These are phyloP conservation scores for Petrea volubilis DNA, from an alignment of 257 asterid genomes.

Conservation along the genomic window DNA sequence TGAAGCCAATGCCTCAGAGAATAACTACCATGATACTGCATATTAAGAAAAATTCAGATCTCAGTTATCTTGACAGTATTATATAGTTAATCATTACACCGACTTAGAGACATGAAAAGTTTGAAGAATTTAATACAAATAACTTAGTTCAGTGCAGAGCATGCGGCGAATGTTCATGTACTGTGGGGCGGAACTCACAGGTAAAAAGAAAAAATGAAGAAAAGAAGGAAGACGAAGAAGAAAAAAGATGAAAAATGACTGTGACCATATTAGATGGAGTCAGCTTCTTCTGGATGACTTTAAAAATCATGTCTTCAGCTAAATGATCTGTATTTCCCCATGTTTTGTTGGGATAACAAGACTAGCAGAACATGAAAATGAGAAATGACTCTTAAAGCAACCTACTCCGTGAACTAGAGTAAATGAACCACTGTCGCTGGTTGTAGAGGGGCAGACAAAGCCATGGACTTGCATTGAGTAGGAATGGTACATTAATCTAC, in stretches of 20 bases:
- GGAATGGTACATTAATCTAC: slow-evolving; percentile 78
- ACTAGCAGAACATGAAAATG: neutral
- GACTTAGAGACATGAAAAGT: neutral
- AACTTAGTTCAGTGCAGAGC: neutral
- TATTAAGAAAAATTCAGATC: slow-evolving; percentile 12
- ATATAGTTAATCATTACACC: neutral
- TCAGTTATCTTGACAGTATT: slow-evolving; percentile 8
- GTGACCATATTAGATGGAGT: neutral
- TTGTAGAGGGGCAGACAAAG: slow-evolving; percentile 71
- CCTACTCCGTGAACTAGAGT: slow-evolving; percentile 89
- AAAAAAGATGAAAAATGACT: neutral
- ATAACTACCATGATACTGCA: slow-evolving; percentile 88
- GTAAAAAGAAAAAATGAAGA: neutral
- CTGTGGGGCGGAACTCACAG: slow-evolving; percentile 4
- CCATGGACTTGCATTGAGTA: slow-evolving; percentile 97
- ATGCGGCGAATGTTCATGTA: neutral
- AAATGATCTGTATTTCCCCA: neutral
- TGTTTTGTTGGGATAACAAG: neutral
- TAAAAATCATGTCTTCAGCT: neutral
- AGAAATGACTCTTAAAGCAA: slow-evolving; percentile 13
- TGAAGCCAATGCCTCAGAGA: slow-evolving; percentile 98
- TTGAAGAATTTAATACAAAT: slow-evolving; percentile 3
- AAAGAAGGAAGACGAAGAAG: too few relatives aligned
- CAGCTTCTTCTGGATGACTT: neutral
- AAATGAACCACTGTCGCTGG: slow-evolving; percentile 58